A percentile compares a stretch with the other conserved stretches of the same genome.
These are phyloP conservation scores for Penicillium janthinellum DNA, from an alignment of 2,329 filamentous ascomycete genomes.

Conservation along the genomic window DNA sequence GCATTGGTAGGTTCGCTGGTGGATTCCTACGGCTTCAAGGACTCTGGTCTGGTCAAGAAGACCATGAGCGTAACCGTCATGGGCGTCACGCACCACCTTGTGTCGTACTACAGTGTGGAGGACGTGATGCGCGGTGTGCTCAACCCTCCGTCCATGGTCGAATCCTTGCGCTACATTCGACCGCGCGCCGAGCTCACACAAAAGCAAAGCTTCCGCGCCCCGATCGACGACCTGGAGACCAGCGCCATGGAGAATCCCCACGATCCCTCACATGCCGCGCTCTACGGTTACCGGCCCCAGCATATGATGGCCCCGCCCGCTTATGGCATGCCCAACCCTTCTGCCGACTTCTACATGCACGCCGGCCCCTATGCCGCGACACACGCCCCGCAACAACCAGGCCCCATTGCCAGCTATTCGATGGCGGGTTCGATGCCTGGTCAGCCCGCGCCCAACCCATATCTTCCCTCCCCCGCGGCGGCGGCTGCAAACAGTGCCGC, in stretches of 20 bases:
- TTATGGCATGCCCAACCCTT: slow-evolving; percentile 39
- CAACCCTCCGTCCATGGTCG: slow-evolving; percentile 59
- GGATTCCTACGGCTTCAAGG: slow-evolving; percentile 88
- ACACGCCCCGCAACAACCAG: slow-evolving; percentile 39
- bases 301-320: slow-evolving; percentile 37
- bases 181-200: slow-evolving; percentile 62
- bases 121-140: slow-evolving; percentile 70
- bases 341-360: slow-evolving; percentile 43
- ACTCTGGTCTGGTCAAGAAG: slow-evolving; percentile 83
- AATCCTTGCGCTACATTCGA: slow-evolving; percentile 52
- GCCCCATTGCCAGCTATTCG: slow-evolving; percentile 38
- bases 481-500: slow-evolving; percentile 21
- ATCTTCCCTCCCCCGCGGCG: slow-evolving; percentile 37
- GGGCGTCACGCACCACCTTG: slow-evolving; percentile 78
- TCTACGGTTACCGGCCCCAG: slow-evolving; percentile 46
- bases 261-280: slow-evolving; percentile 40
- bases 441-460: slow-evolving; percentile 41
- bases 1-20: slow-evolving; percentile 77
- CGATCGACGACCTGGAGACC: slow-evolving; percentile 62
- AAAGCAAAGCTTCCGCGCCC: slow-evolving; percentile 67
- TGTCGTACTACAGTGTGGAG: slow-evolving; percentile 83
- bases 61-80: slow-evolving; percentile 79
- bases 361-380: slow-evolving; percentile 34
- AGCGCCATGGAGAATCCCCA: slow-evolving; percentile 41
- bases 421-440: slow-evolving; percentile 36